Evolutionary conservation across 331 rosid species (phyloP).

Genomic region (Spiraea crenata): DNA sequence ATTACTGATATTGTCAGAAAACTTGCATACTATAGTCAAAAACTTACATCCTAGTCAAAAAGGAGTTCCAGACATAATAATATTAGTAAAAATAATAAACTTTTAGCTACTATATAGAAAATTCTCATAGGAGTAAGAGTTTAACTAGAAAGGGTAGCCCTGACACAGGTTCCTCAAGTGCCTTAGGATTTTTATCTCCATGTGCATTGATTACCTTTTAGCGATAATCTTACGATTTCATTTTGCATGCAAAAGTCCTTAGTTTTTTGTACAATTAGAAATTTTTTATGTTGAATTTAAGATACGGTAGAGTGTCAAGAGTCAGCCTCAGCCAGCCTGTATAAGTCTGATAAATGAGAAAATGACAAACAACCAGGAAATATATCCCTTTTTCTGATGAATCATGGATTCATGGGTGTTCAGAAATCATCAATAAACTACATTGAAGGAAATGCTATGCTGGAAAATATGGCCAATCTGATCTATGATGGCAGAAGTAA

Average conservation of each 20-base stretch:
- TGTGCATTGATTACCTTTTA: not conserved
- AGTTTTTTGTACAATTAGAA: not conserved
- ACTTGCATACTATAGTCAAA: not conserved
- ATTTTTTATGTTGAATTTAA: not conserved
- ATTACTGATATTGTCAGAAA: slow-evolving; percentile 7
- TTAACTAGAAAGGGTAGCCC: not conserved
- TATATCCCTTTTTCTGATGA: not conserved
- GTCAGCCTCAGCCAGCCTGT: slow-evolving; percentile 5
- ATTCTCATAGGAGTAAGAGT: not conserved
- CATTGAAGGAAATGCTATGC: not conserved
- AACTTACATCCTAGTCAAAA: not conserved
- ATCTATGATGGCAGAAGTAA: not conserved
- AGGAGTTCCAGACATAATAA: not conserved
- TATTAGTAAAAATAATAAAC: not conserved
- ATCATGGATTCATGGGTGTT: not conserved
- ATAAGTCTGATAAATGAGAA: slow-evolving; percentile 10
- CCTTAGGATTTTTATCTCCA: not conserved
- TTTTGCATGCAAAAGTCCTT: not conserved
- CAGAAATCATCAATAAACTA: not conserved
- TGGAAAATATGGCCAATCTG: not conserved
- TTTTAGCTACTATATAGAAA: not conserved
- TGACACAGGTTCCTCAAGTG: not conserved
- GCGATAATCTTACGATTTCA: too few relatives aligned
- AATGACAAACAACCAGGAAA: not conserved
- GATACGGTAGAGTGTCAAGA: not conserved